These are phyloP conservation scores for Pestalotiopsis sp. DNA, from an alignment of 2,329 filamentous ascomycete genomes.

Conservation along the genomic window DNA sequence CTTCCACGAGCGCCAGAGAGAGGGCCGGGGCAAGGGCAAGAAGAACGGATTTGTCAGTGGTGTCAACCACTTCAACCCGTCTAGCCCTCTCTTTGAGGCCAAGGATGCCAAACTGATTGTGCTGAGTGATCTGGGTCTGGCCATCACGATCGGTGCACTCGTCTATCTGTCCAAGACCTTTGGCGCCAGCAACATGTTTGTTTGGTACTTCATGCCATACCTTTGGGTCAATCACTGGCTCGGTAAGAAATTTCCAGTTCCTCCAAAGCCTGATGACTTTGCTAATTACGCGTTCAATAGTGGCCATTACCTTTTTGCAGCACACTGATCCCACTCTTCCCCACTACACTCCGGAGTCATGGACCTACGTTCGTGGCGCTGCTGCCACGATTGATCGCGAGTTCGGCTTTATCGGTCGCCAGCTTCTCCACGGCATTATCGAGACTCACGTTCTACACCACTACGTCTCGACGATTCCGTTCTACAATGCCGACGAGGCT, in stretches of 20 bases:
- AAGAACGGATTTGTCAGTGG: slow-evolving; percentile 76
- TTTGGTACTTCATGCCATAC: slow-evolving; percentile 96
- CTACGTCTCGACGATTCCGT: slow-evolving; percentile 94
- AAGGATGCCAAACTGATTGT: slow-evolving; percentile 87
- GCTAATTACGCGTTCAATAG: slow-evolving; percentile 44
- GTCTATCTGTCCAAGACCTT: slow-evolving; percentile 74
- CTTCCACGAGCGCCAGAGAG: slow-evolving; percentile 85
- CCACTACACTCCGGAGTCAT: slow-evolving; percentile 84
- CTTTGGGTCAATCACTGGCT: slow-evolving; percentile 99
- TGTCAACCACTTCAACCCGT: slow-evolving; percentile 94
- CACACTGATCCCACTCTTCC: slow-evolving; percentile 94
- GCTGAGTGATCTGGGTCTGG: slow-evolving; percentile 82
- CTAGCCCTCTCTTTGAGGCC: slow-evolving; percentile 87
- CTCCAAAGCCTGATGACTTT: neutral
- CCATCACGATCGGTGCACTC: slow-evolving; percentile 63
- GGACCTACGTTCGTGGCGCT: slow-evolving; percentile 92
- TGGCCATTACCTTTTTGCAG: slow-evolving; percentile 96
- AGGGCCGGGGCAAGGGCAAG: slow-evolving; percentile 94
- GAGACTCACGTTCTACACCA: slow-evolving; percentile 98
- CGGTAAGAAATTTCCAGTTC: slow-evolving; percentile 61
- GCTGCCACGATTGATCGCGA: slow-evolving; percentile 96
- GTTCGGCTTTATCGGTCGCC: slow-evolving; percentile 92
- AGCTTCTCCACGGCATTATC: slow-evolving; percentile 92
- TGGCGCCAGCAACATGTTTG: slow-evolving; percentile 82
- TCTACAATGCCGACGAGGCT: slow-evolving; percentile 95